These are phyloP conservation scores for Cryptococcus sp. DNA, from an alignment of 1,284 basidiomycete species.

Conservation along the genomic window DNA sequence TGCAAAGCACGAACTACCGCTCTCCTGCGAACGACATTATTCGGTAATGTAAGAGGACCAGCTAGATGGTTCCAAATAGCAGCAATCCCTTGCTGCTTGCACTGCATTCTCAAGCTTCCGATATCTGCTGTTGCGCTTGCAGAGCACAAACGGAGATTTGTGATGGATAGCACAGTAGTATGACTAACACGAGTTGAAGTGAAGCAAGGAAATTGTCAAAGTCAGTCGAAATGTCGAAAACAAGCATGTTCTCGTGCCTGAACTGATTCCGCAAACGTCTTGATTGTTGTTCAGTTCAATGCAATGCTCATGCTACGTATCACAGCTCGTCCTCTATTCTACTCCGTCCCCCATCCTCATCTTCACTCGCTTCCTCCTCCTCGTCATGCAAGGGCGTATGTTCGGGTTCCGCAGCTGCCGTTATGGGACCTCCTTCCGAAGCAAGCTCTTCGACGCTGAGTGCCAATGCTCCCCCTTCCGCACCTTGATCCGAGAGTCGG, in stretches of 20 bases:
- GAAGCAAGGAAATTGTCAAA: no score
- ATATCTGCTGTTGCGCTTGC: no score
- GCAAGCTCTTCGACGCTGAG: constrained; percentile 75
- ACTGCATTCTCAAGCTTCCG: no score
- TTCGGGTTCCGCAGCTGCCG: constrained; percentile 1
- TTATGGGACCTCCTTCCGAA: constrained; percentile 43
- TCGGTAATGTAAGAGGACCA: no score
- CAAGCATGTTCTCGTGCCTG: not conserved
- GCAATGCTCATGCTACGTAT: not conserved
- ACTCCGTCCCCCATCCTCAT: constrained; percentile 8
- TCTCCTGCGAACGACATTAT: not conserved
- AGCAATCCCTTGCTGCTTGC: no score
- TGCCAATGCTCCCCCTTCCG: constrained; percentile 57
- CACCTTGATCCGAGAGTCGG: constrained; percentile 52
- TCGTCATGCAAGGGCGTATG: constrained; percentile 5
- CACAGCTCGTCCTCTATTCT: constrained; percentile 32
- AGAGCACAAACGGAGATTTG: no score
- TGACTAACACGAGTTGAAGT: no score
- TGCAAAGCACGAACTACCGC: not conserved
- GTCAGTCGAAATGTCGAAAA: no score
- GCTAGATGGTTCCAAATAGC: no score
- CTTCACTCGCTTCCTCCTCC: not conserved
- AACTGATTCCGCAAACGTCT: not conserved
- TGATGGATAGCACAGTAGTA: no score
- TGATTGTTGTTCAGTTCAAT: not conserved